phyloP scores from a whole-genome alignment of 2,329 filamentous ascomycete species.

The Chaetomiaceae sp. region DNA sequence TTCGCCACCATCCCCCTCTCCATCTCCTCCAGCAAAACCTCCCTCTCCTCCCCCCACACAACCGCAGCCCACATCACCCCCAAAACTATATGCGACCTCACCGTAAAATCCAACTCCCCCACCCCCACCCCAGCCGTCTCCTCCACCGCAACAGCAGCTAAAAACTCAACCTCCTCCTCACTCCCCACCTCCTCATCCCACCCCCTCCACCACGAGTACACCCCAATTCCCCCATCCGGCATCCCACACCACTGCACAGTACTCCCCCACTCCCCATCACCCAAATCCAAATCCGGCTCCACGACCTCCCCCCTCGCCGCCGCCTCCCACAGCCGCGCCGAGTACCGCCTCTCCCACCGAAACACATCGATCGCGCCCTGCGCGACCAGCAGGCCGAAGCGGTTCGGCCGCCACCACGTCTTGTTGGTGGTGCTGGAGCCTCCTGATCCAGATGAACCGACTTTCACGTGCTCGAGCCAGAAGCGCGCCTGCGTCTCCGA shows the following conservation, averaged over 20 bases:
- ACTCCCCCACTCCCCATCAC: not conserved
- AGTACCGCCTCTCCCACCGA: conserved; percentile 3
- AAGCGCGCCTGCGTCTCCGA: conserved; percentile 7
- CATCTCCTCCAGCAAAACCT: conserved; percentile 4
- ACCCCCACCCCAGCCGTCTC: conserved; percentile 4
- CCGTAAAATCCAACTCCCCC: not conserved
- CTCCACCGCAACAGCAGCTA: conserved; percentile 6
- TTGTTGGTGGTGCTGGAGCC: not conserved
- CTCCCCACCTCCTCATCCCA: conserved; percentile 2
- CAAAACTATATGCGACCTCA: conserved; percentile 1
- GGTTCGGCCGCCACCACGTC: conserved; percentile 1
- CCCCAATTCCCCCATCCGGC: conserved; percentile 2
- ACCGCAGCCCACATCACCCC: conserved; percentile 2
- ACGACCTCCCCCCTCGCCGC: not conserved
- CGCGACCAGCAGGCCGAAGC: conserved; percentile 2
- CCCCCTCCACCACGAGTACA: conserved; percentile 5
- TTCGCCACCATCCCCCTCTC: conserved; percentile 3
- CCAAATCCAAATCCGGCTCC: conserved; percentile 6
- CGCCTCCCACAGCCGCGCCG: conserved; percentile 5
- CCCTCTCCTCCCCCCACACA: not conserved
- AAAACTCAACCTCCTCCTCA: conserved; percentile 8
- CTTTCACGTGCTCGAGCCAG: conserved; percentile 7
- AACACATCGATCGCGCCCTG: conserved; percentile 5
- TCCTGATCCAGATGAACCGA: not conserved
- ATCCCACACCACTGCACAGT: conserved; percentile 1